Evolutionary conservation across 2,329 filamentous ascomycete genomes (phyloP).

Genomic region (Pseudodiploospora longispora): DNA sequence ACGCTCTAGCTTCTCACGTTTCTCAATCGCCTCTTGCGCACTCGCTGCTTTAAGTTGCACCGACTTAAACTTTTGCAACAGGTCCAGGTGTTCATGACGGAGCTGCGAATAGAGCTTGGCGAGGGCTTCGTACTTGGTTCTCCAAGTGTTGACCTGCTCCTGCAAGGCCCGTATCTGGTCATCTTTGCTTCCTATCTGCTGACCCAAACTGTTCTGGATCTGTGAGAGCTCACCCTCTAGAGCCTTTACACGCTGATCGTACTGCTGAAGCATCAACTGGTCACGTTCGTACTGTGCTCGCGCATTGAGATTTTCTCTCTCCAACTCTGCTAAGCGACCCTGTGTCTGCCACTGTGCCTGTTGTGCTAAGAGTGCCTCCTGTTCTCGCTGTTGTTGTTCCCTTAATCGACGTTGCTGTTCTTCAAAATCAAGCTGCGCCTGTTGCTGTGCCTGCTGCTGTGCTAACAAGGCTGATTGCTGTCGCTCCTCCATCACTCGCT

Average conservation of each 20-base stretch:
- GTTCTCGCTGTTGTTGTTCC: conserved; percentile 84
- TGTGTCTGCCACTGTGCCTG: conserved; percentile 92
- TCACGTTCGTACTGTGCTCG: conserved; percentile 95
- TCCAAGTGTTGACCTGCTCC: conserved; percentile 96
- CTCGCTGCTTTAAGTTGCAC: conserved; percentile 95
- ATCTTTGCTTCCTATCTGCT: conserved; percentile 83
- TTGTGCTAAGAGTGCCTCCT: conserved; percentile 80
- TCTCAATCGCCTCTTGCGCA: conserved; percentile 92
- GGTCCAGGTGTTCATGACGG: conserved; percentile 86
- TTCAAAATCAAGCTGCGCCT: conserved; percentile 91
- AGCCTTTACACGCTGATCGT: conserved; percentile 88
- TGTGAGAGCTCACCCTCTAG: conserved; percentile 80
- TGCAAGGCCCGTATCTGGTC: conserved; percentile 89
- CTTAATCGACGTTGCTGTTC: conserved; percentile 82
- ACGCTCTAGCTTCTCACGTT: conserved; percentile 86
- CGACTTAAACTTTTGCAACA: conserved; percentile 91
- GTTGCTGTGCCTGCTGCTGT: conserved; percentile 74
- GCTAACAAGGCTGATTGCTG: conserved; percentile 73
- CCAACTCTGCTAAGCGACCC: conserved; percentile 87
- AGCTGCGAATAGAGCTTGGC: conserved; percentile 97
- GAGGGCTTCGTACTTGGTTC: conserved; percentile 90
- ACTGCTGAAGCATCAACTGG: conserved; percentile 93
- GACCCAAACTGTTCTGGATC: conserved; percentile 71
- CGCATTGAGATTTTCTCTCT: conserved; percentile 90
- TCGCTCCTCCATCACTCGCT: conserved; percentile 77